phyloP scores from a whole-genome alignment of 2,329 filamentous ascomycete genomes.

The Fusarium concolor region DNA sequence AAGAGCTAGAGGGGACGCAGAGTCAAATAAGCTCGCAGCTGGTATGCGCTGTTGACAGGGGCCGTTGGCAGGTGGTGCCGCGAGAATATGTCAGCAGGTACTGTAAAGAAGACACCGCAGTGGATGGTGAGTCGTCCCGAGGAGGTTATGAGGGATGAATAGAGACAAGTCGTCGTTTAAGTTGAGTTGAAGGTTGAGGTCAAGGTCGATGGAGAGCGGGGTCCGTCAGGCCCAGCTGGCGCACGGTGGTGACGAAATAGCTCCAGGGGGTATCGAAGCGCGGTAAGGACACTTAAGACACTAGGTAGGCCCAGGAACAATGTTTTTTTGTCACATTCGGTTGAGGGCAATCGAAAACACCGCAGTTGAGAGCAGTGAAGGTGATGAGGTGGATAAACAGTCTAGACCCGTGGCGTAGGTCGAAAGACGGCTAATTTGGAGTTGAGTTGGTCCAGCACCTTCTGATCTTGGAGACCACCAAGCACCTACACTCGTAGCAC shows the following conservation, averaged over 20 bases:
- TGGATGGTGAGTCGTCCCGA: conserved; percentile 8
- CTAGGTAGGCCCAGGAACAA: conserved; percentile 4
- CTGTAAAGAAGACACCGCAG: conserved; percentile 5
- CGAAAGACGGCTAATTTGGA: conserved; percentile 3
- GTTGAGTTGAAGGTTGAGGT: conserved; percentile 28
- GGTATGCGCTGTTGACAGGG: conserved; percentile 30
- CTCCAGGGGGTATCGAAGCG: conserved; percentile 28
- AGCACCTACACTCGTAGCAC: background rate
- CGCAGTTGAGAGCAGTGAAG: conserved; percentile 8
- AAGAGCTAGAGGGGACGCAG: conserved; percentile 18
- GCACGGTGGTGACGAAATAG: conserved; percentile 47
- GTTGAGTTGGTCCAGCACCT: conserved; percentile 10
- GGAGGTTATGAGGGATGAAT: conserved; percentile 25
- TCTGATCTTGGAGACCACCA: conserved; percentile 19
- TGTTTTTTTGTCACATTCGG: background rate
- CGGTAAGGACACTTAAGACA: conserved; percentile 24
- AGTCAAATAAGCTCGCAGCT: conserved; percentile 30
- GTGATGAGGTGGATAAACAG: conserved; percentile 8
- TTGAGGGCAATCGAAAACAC: conserved; percentile 23
- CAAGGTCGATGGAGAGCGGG: conserved; percentile 41
- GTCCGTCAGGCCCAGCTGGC: conserved; percentile 40
- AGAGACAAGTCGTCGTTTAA: conserved; percentile 23
- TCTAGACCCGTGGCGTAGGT: background rate
- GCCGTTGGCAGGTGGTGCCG: conserved; percentile 1
- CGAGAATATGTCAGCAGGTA: background rate